These are phyloP conservation scores for Aphanomyces invadans DNA, from an alignment of 352 stramenopile species.

Conservation along the genomic window DNA sequence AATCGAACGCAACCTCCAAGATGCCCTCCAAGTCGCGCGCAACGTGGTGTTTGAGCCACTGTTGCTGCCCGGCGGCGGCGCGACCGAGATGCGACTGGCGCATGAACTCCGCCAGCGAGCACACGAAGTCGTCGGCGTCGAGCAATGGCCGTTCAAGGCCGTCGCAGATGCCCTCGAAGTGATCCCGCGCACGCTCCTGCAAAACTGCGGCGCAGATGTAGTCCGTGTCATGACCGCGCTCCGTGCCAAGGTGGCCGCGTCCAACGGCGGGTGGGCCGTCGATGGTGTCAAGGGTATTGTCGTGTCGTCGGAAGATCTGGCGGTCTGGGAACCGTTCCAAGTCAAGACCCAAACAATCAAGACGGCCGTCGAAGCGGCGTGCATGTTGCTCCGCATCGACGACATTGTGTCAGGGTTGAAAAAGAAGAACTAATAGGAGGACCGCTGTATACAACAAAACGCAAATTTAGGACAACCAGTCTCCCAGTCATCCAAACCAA, in stretches of 20 bases:
- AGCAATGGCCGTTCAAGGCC: conserved; percentile 96
- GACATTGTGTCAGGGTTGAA: conserved; percentile 99
- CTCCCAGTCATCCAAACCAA: no score
- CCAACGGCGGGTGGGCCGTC: conserved; percentile 61
- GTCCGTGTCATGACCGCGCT: conserved; percentile 98
- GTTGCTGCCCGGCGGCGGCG: conserved; percentile 92
- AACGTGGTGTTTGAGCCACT: conserved; percentile 99
- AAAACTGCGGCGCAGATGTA: conserved; percentile 99
- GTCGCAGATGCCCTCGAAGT: conserved; percentile 98
- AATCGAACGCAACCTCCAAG: conserved; percentile 98
- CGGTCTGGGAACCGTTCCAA: conserved; percentile 99
- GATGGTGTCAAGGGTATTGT: conserved; percentile 86
- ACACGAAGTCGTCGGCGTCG: conserved; percentile 89
- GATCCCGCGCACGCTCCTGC: conserved; percentile 97
- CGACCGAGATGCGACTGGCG: conserved; percentile 98
- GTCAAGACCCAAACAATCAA: conserved; percentile 99
- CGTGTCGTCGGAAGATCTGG: conserved; percentile 92
- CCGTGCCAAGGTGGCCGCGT: conserved; percentile 87
- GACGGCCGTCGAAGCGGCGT: conserved; percentile 97
- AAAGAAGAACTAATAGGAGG: conserved; percentile 73
- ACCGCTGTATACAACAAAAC: neutral
- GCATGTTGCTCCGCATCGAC: conserved; percentile 97
- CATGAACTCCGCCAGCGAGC: conserved; percentile 90
- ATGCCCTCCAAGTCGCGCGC: conserved; percentile 99
- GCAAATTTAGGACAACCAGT: no score